Evolutionary conservation across 495 filamentous ascomycete species (phyloP).

Genomic region (Amniculicola lignicola): DNA sequence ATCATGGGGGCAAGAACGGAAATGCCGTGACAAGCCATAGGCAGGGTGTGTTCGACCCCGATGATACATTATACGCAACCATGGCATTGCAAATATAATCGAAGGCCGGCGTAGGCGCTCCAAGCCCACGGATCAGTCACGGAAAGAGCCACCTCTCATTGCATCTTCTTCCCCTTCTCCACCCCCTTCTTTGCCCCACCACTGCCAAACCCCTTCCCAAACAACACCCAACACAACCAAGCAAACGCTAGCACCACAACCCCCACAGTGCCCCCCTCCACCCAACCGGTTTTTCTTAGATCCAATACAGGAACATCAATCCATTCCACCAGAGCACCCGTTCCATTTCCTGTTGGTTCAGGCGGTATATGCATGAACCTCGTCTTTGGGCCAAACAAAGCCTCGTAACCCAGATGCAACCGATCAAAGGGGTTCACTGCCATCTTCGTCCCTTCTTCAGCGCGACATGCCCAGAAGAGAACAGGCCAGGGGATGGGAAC

Average conservation of each 20-base stretch:
- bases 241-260: constrained; percentile 68
- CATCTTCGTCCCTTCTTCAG: constrained; percentile 71
- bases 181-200: constrained; percentile 7
- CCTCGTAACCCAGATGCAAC: constrained; percentile 80
- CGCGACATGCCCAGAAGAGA: constrained; percentile 89
- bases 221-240: constrained; percentile 65
- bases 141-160: too few species aligned
- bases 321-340: constrained; percentile 52
- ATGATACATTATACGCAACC: too few species aligned
- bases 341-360: constrained; percentile 45
- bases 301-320: constrained; percentile 76
- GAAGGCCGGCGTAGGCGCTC: neutral
- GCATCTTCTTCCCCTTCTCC: constrained; percentile 44
- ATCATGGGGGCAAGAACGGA: too few species aligned
- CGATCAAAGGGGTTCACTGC: constrained; percentile 81
- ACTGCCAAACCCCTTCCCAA: neutral
- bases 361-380: constrained; percentile 85
- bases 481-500: constrained; percentile 68
- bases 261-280: constrained; percentile 68
- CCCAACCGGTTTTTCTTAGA: constrained; percentile 52
- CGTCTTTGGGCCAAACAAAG: constrained; percentile 71
- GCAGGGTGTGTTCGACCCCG: too few species aligned
- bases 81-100: too few species aligned
- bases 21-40: too few species aligned
- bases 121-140: too few species aligned